A percentile compares a stretch with the other conserved stretches of the same genome.
Evolutionary conservation across 345 rosid species (phyloP).

Genomic region (Stellera chamaejasme): DNA sequence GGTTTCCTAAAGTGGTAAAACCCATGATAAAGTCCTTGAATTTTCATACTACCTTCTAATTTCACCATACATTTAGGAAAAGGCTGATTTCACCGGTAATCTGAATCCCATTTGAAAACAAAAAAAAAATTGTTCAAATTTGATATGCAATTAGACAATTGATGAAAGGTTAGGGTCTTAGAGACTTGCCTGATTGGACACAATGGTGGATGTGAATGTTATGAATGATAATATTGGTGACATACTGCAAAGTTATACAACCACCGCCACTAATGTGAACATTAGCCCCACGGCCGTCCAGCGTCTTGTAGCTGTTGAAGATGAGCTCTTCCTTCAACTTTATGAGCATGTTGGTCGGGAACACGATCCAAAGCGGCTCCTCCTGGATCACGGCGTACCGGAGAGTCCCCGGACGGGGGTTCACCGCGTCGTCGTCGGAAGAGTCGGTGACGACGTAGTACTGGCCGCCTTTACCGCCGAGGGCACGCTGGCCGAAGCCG

Average conservation of each 20-base stretch:
- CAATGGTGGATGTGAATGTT: conserved; percentile 90
- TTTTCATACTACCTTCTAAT: too few species aligned
- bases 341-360: conserved; percentile 79
- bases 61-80: too few species aligned
- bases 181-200: conserved; percentile 51
- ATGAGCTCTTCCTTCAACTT: conserved; percentile 75
- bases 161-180: too few species aligned
- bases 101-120: too few species aligned
- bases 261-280: conserved; percentile 94
- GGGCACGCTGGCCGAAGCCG: conserved; percentile 91
- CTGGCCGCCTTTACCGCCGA: conserved; percentile 85
- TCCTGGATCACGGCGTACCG: conserved; percentile 88
- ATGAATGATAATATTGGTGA: conserved; percentile 83
- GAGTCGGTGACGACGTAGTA: conserved; percentile 86
- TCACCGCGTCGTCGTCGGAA: conserved; percentile 76
- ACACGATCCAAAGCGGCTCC: conserved; percentile 94
- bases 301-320: conserved; percentile 88
- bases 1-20: too few species aligned
- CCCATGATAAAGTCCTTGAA: too few species aligned
- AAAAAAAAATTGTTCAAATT: too few species aligned
- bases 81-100: too few species aligned
- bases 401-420: conserved; percentile 81
- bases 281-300: conserved; percentile 94
- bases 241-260: conserved; percentile 87
- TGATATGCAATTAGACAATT: too few species aligned